Evolutionary conservation across 176 grass and related monocot species (phyloP), one percentile per base, ranked within the genome.

Genomic region (Zizania latifolia): DNA sequence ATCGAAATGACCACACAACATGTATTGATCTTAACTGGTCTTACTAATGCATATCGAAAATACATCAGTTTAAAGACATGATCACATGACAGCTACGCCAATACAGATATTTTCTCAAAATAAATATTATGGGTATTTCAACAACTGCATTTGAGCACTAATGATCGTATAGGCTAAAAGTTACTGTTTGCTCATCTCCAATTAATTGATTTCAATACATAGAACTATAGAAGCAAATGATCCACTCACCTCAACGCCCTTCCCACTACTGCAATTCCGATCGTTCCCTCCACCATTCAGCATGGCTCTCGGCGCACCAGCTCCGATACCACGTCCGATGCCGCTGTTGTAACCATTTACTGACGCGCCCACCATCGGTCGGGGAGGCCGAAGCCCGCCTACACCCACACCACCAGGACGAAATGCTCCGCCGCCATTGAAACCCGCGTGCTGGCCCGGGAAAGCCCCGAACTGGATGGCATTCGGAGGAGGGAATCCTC

Each of bases 401-500:
- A 82, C 1, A 27, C 68, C 60, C 31, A 63, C n/a, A 12, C 80
- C 54, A 21, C 80, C 75, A 1, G 80, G 74, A 0, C 68, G 68
- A 61, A 87, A 87, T 59, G 50, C 58, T 36, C 65, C 68, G 19
- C 60, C 78, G 19, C 74, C 58, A 9, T 53, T 83, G 74, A 83
- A 73, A 8, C 74, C 61, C 0, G 51, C 32, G 2, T 78, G 68
- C 24, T 62, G 39, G 10, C 26, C 68, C 4, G 32, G 39, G 32
- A 66, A 83, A 4, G 51, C 31, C 50, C 67, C 74, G 61, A 87
- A 87, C 53, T 83, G 85, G 22, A 36, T 78, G 59, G 68, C 60
- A 6, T 83, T 87, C 74, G 85, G 60, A 50, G 59, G n/a, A 32
- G 16, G 32, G 74, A 87, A 78, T n/a, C n/a, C 64, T n/a, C 74